Conservation (phyloP, 83 land plant genomes). For the Diphasiastrum complanatum region DNA sequence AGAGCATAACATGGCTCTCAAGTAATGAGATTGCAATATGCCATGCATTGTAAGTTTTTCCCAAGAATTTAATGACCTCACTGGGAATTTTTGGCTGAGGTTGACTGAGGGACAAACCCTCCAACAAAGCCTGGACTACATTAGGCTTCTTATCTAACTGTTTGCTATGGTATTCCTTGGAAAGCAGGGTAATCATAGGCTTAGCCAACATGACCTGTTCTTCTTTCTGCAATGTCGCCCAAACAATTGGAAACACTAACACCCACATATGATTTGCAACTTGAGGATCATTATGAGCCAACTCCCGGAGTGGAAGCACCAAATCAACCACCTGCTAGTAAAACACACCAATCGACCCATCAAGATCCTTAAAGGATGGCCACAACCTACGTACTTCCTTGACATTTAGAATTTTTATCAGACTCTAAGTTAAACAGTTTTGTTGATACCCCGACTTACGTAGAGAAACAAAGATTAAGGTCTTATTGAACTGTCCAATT, state of each 20-base stretch:
- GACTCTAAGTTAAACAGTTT: too few species aligned
- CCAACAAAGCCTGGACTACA: conserved; percentile 96
- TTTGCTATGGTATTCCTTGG: conserved; percentile 93
- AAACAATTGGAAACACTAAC: conserved; percentile 93
- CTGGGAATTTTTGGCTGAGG: conserved; percentile 99
- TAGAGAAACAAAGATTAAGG: too few species aligned
- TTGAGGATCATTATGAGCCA: conserved; percentile 91
- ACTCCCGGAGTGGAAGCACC: conserved; percentile 73
- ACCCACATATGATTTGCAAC: conserved; percentile 99
- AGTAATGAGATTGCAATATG: conserved; percentile 81
- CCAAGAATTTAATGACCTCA: conserved; percentile 94
- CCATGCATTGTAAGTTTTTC: conserved; percentile 99
- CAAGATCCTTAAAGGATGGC: too few species aligned
- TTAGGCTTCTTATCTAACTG: conserved; percentile 87
- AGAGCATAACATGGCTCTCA: conserved; percentile 96
- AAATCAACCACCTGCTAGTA: conserved; percentile 76
- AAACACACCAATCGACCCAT: conserved; percentile 3
- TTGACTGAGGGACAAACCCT: conserved; percentile 91
- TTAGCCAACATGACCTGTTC: conserved; percentile 90
- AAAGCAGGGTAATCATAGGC: conserved; percentile 82
- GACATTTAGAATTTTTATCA: too few species aligned
- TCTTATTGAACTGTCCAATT: too few species aligned
- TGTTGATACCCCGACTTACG: too few species aligned
- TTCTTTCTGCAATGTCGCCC: conserved; percentile 89
- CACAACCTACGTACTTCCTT: too few species aligned